Conservation (phyloP, 441 rosid species). For the Populus hybrid region DNA sequence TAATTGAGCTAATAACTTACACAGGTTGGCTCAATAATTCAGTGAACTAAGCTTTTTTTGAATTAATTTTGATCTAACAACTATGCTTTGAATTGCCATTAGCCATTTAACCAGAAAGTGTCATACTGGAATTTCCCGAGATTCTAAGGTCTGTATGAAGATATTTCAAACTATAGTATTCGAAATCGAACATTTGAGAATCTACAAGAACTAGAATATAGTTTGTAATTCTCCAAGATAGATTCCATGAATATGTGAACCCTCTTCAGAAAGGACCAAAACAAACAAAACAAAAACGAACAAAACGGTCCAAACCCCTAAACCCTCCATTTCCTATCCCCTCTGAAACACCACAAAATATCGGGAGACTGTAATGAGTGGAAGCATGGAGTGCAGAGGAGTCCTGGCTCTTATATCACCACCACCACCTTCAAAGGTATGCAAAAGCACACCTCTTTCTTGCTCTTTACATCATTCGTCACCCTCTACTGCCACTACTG, state of each 20-base stretch:
- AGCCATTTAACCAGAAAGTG: too few species aligned
- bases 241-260: background rate
- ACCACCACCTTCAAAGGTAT: conserved; percentile 28
- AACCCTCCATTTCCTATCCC: too few species aligned
- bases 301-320: background rate
- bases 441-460: conserved; percentile 23
- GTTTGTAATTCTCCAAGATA: background rate
- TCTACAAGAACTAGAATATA: background rate
- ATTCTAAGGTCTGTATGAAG: too few species aligned
- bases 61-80: too few species aligned
- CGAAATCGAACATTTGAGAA: background rate
- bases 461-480: conserved; percentile 22
- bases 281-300: conserved; percentile 3
- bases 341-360: background rate
- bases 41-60: too few species aligned
- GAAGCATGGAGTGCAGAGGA: conserved; percentile 27
- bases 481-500: conserved; percentile 10
- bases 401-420: conserved; percentile 24
- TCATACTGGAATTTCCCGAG: too few species aligned
- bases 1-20: too few species aligned
- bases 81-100: too few species aligned
- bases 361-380: background rate
- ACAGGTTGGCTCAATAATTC: too few species aligned
- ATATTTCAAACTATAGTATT: too few species aligned
- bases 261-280: background rate